Percentiles rank a stretch among this genome's conserved stretches.
These are phyloP conservation scores for Didymella pinodella DNA, from an alignment of 2,329 filamentous ascomycete species.

Conservation along the genomic window DNA sequence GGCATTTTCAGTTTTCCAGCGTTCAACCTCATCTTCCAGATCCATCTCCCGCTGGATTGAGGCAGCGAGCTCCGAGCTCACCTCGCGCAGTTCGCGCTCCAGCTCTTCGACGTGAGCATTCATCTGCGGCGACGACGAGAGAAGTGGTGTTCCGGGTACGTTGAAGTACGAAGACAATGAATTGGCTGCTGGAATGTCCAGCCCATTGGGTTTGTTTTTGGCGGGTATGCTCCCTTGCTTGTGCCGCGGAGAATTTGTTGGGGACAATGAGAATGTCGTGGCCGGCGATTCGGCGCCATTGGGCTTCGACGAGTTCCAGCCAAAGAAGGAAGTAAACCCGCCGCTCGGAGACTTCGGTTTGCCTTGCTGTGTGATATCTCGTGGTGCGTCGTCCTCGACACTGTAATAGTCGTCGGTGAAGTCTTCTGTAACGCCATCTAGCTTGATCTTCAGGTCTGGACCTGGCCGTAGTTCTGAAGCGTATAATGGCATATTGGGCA, in stretches of 20 bases:
- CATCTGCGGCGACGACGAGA: slow-evolving; percentile 54
- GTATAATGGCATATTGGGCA: slow-evolving; percentile 51
- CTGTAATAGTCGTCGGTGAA: slow-evolving; percentile 49
- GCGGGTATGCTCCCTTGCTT: slow-evolving; percentile 36
- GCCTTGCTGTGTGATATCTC: slow-evolving; percentile 32
- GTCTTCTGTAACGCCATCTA: slow-evolving; percentile 50
- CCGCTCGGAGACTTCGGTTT: slow-evolving; percentile 57
- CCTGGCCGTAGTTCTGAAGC: slow-evolving; percentile 32
- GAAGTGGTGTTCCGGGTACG: slow-evolving; percentile 56
- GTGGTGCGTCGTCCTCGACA: slow-evolving; percentile 35
- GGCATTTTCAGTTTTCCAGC: slow-evolving; percentile 78
- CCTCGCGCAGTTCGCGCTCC: slow-evolving; percentile 92
- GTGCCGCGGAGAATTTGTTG: slow-evolving; percentile 63
- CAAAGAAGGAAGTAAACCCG: slow-evolving; percentile 72
- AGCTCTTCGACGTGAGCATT: slow-evolving; percentile 79
- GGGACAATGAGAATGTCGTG: slow-evolving; percentile 69
- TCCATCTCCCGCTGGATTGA: slow-evolving; percentile 97
- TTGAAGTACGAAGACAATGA: slow-evolving; percentile 56
- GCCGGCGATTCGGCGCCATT: slow-evolving; percentile 64
- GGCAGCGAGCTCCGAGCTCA: slow-evolving; percentile 88
- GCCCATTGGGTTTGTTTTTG: slow-evolving; percentile 54
- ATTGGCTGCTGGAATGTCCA: slow-evolving; percentile 63
- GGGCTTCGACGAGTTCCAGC: slow-evolving; percentile 67
- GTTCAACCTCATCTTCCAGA: slow-evolving; percentile 90
- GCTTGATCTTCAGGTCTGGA: slow-evolving; percentile 45